Evolutionary conservation across 2,329 filamentous ascomycete species (phyloP).

Genomic region (Bipolaris oryzae): DNA sequence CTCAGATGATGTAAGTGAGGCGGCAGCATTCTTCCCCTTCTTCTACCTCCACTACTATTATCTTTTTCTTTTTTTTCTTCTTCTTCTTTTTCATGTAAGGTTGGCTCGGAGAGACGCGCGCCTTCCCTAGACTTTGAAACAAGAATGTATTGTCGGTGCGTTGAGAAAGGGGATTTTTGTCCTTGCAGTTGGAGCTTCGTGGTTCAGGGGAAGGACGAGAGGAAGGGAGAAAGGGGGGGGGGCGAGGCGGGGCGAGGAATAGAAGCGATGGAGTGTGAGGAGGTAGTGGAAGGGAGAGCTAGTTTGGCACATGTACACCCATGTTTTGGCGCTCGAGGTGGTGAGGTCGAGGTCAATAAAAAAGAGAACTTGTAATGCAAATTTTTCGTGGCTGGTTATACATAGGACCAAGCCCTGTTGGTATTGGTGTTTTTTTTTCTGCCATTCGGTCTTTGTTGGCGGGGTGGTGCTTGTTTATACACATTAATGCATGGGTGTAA

Average conservation of each 20-base stretch:
- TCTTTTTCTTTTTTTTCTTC: background rate
- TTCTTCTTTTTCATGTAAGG: background rate
- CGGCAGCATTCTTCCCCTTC: background rate
- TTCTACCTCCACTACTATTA: background rate
- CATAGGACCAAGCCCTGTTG: background rate
- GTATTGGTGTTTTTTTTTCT: no score
- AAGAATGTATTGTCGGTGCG: background rate
- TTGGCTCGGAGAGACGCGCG: background rate
- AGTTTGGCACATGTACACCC: background rate
- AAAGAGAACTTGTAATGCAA: conserved; percentile 1
- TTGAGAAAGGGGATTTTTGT: background rate
- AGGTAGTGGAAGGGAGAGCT: background rate
- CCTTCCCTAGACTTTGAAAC: background rate
- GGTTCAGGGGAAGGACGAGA: background rate
- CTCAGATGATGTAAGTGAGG: background rate
- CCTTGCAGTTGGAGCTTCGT: background rate
- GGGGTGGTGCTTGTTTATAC: no score
- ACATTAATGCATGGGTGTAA: no score
- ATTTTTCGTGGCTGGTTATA: background rate
- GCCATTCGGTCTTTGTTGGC: no score
- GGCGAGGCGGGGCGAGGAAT: background rate
- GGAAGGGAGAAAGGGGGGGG: background rate
- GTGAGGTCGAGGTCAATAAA: background rate
- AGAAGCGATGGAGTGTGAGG: background rate
- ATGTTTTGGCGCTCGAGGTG: background rate